Base-by-base conservation (phyloP, 2,329 filamentous ascomycete species). In the Verticillium zaregamsianum region DNA sequence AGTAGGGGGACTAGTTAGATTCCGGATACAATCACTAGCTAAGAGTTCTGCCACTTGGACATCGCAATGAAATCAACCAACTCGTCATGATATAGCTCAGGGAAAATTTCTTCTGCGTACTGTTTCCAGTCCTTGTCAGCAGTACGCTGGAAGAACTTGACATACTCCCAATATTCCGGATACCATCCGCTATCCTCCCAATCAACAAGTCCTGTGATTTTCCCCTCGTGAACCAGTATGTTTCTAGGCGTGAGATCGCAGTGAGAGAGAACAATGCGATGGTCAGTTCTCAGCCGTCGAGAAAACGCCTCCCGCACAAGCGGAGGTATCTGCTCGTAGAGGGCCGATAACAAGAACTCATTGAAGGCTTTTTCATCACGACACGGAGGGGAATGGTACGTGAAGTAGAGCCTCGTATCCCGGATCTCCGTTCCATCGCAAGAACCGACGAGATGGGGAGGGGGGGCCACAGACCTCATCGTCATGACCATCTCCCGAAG, bases 151-250 rank as follows among this genome's bases (percentile, higher is more conserved):
- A 71, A 72, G 62, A 74, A 73, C 35, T 49, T 73, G 55, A 72
- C 66, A 57, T 74, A 74, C 54, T 75, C 73, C 73, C 73, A 82
- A 58, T 75, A 77, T n/a, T 72, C 68, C 2, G 78, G 79, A 66
- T 78, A 81, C 78, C 77, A 82, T 1, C 79, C 79, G 25, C 76
- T 71, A 33, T 73, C 71, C 65, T 82, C 79, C 79, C 79, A 82
- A 65, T 82, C 80, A 28, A 82, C 61, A 28, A 82, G 73, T 3
- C 74, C 80, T 52, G 71, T 70, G 17, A 81, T 70, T 8, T 73
- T 68, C 17, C 75, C 75, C 3, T 73, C 75, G 2, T 69, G 63
- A 2, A 76, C 70, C 3, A 83, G 62, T 33, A 83, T 80, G 60
- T 83, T 83, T 3, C 76, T 65, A 3, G 73, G 74, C 11, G 71